Evolutionary conservation across 2,329 filamentous ascomycete species (phyloP).

Genomic region (Cytospora leucostoma): DNA sequence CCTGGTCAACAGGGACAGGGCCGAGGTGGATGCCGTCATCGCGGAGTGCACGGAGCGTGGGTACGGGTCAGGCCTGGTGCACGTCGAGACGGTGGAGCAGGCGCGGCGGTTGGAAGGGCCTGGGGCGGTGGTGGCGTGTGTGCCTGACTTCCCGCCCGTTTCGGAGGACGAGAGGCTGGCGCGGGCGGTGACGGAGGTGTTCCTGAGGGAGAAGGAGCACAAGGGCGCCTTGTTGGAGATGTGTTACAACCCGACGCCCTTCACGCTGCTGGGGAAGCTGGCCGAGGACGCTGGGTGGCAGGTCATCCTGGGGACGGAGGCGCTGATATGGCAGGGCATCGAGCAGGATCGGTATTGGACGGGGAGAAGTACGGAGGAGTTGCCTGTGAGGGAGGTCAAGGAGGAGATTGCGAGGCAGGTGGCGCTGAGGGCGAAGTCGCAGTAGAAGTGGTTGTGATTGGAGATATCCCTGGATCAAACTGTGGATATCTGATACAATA

Average conservation of each 20-base stretch:
- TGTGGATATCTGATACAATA: no score
- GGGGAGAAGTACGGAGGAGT: slow-evolving; percentile 56
- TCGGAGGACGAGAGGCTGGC: slow-evolving; percentile 63
- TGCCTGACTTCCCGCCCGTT: slow-evolving; percentile 74
- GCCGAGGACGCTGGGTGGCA: slow-evolving; percentile 67
- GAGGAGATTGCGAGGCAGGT: slow-evolving; percentile 43
- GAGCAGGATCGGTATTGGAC: slow-evolving; percentile 71
- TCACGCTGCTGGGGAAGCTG: slow-evolving; percentile 65
- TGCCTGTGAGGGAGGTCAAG: slow-evolving; percentile 63
- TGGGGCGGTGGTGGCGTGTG: slow-evolving; percentile 70
- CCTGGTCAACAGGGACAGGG: slow-evolving; percentile 71
- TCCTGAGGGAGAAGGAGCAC: slow-evolving; percentile 45
- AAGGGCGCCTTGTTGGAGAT: slow-evolving; percentile 77
- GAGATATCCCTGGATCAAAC: no score
- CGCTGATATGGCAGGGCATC: slow-evolving; percentile 75
- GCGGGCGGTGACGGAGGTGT: slow-evolving; percentile 55
- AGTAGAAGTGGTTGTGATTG: slow-evolving; percentile 18
- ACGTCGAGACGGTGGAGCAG: slow-evolving; percentile 63
- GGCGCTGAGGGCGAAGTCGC: slow-evolving; percentile 31
- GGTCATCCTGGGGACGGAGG: slow-evolving; percentile 74
- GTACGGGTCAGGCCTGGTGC: slow-evolving; percentile 60
- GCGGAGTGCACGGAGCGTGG: slow-evolving; percentile 61
- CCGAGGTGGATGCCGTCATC: slow-evolving; percentile 68
- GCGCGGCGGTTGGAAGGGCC: slow-evolving; percentile 60
- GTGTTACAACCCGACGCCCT: slow-evolving; percentile 77